A percentile compares a stretch with the other conserved stretches of the same genome.
These are phyloP conservation scores for Sporisorium sorghi DNA, from an alignment of 1,284 basidiomycete genomes.

Conservation along the genomic window DNA sequence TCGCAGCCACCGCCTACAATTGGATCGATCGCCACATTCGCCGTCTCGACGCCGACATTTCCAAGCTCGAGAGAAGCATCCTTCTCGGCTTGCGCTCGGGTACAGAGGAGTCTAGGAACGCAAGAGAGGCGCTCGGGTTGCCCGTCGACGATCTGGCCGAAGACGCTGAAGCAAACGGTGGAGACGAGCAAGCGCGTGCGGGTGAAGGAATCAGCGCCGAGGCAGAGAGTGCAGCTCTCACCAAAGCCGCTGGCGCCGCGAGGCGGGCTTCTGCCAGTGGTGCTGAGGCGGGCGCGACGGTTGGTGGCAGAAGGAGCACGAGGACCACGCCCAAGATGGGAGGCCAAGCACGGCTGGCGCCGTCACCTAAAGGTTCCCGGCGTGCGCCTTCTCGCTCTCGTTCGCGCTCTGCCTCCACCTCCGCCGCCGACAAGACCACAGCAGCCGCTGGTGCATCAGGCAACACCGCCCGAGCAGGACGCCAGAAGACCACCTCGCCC, in stretches of 20 bases:
- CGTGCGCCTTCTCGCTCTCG: slow-evolving; percentile 11
- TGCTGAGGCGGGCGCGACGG: not conserved
- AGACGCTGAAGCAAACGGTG: too few relatives aligned
- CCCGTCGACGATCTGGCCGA: slow-evolving; percentile 12
- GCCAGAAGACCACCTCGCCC: slow-evolving; percentile 5
- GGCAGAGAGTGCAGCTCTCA: slow-evolving; percentile 33
- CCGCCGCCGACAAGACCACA: not conserved
- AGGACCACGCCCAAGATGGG: slow-evolving; percentile 28
- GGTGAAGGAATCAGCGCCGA: slow-evolving; percentile 22
- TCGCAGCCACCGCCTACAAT: slow-evolving; percentile 72
- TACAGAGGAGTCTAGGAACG: slow-evolving; percentile 50
- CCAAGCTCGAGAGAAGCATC: slow-evolving; percentile 59
- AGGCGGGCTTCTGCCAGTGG: slow-evolving; percentile 9
- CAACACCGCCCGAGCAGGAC: not conserved
- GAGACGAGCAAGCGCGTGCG: slow-evolving; percentile 8
- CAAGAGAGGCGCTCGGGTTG: slow-evolving; percentile 51
- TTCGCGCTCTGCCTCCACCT: slow-evolving; percentile 14
- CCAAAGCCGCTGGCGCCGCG: slow-evolving; percentile 43
- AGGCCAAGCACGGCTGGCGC: slow-evolving; percentile 11
- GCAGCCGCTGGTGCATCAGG: not conserved
- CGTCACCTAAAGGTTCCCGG: slow-evolving; percentile 6
- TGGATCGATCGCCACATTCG: slow-evolving; percentile 72
- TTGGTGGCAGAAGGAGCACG: slow-evolving; percentile 23
- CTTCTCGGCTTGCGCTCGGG: slow-evolving; percentile 57
- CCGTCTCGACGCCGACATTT: slow-evolving; percentile 71